A percentile compares a stretch with the other conserved stretches of the same genome.
These are phyloP conservation scores for Phalaenopsis aphrodite DNA, from an alignment of 106 monocot species.

Conservation along the genomic window DNA sequence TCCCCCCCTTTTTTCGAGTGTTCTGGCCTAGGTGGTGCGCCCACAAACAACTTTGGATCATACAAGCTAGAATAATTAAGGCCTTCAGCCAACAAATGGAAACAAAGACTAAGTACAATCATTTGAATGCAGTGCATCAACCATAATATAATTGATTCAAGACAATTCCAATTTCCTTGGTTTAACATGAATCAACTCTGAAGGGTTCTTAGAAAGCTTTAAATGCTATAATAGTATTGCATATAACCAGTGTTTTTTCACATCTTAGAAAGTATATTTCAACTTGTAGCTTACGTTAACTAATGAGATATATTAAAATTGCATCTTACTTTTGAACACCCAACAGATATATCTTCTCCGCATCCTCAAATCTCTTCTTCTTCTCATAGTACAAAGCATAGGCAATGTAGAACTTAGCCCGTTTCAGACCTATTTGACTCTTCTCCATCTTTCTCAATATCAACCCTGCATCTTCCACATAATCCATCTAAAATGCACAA, in stretches of 20 bases:
- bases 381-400: constrained; percentile 87
- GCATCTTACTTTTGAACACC: constrained; percentile 67
- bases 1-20: too few relatives aligned
- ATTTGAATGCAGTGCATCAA: too few relatives aligned
- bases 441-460: constrained; percentile 83
- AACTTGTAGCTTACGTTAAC: background rate
- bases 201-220: background rate
- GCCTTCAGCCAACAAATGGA: too few relatives aligned
- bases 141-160: too few relatives aligned
- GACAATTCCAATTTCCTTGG: too few relatives aligned
- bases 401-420: constrained; percentile 63
- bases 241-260: background rate
- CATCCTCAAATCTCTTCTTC: constrained; percentile 54
- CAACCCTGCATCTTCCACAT: constrained; percentile 68
- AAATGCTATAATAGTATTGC: background rate
- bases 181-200: constrained; percentile 1
- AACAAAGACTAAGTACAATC: too few relatives aligned
- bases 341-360: constrained; percentile 71
- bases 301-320: background rate
- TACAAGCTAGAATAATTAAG: too few relatives aligned
- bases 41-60: too few relatives aligned
- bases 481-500: constrained; percentile 69
- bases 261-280: background rate
- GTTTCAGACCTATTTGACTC: constrained; percentile 60
- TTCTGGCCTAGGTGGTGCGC: too few relatives aligned